Evolutionary conservation across 768 basidiomycete species (phyloP), one percentile per base, ranked within the genome.

Genomic region (Strobilomyces confusus): DNA sequence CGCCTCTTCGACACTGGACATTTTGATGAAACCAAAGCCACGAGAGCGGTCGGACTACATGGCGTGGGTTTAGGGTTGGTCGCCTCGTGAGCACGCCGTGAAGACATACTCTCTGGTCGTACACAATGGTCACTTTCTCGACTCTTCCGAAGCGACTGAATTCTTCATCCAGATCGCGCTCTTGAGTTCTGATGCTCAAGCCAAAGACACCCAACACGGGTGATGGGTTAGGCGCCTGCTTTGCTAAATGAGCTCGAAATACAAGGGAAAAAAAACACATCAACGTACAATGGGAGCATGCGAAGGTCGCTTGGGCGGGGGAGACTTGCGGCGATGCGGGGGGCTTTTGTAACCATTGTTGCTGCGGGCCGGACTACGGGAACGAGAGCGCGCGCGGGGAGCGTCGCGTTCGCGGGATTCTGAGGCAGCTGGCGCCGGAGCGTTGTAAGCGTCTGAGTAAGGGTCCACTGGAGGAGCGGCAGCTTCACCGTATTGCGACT

Each of bases 21-120:
- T 98, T 59, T 86, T 87, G 72, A 99, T 95, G 69, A 99, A 99
- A 40, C 95, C 95, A 60, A 99, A 99, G 12, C 95, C 97, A 57
- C 95, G 89, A 49, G 95, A 98, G 52, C 95, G 87, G 68, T 95
- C 94, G 49, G 92, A 91, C 93, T 89, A 72, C 42, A 46, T 25
- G 44, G 26, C 17, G 1, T 54, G 54, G 63, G 55, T 62, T 41
- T 34, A 63, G 65, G 65, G 65, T 63, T 55, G 40, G 29, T 20
- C 14, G 5, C 22, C 30, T 19, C 23, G n/a, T 17, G 36, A 48
- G 4, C 0, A 25, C 1, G 9, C 17, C 8, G 43, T 2, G 19
- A 6, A 2, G 5, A 47, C 93, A 68, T 65, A 97, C 95, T 70
- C 93, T 77, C 70, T 95, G 94, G 71, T 98, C 95, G 64, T 97